phyloP scores from a whole-genome alignment of 257 asterid genomes.

The Solanum bulbocastanum region DNA sequence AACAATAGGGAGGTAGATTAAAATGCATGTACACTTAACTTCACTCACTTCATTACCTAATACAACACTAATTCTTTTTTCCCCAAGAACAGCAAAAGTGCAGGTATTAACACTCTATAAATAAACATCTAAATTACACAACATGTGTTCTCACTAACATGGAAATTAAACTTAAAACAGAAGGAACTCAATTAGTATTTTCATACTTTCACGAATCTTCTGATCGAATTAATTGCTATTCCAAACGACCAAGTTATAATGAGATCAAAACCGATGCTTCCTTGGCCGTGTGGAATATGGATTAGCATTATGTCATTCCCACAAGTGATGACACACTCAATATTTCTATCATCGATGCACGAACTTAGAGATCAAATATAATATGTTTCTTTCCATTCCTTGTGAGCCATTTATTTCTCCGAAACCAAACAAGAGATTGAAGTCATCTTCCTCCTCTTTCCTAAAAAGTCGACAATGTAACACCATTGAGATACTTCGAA shows the following conservation, averaged over 20 bases:
- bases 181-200: neutral
- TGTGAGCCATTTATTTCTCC: neutral
- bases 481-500: neutral
- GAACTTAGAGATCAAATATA: neutral
- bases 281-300: neutral
- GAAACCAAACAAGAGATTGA: neutral
- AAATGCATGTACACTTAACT: neutral
- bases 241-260: neutral
- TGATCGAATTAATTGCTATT: neutral
- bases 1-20: neutral
- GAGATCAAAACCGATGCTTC: neutral
- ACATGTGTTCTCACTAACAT: neutral
- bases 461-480: neutral
- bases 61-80: neutral
- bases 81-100: neutral
- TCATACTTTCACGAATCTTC: neutral
- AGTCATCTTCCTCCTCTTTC: neutral
- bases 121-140: neutral
- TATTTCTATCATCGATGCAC: neutral
- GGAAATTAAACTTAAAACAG: neutral
- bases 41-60: neutral
- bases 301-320: neutral
- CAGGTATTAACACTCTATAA: neutral
- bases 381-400: neutral
- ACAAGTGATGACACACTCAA: neutral